phyloP scores from a whole-genome alignment of 1,284 basidiomycete genomes.

The Irpex sp. region DNA sequence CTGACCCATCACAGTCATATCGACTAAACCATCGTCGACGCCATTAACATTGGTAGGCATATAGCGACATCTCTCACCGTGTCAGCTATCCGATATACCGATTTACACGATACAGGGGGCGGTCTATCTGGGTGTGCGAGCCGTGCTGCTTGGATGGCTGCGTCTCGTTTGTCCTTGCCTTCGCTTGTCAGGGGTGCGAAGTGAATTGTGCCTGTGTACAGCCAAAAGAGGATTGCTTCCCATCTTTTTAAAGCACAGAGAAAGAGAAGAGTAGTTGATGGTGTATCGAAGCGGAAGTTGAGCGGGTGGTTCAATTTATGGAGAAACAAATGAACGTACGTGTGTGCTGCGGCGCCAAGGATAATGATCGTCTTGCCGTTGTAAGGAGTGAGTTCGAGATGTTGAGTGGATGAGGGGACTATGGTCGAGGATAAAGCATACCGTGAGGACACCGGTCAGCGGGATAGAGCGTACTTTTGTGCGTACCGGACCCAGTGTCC shows the following conservation, averaged over 20 bases:
- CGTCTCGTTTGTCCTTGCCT: background rate
- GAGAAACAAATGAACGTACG: no score
- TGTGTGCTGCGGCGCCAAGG: constrained; percentile 12
- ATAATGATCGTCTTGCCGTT: constrained; percentile 11
- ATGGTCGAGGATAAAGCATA: background rate
- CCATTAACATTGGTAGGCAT: background rate
- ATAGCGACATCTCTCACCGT: background rate
- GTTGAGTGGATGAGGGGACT: background rate
- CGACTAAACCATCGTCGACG: background rate
- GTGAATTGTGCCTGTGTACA: constrained; percentile 8
- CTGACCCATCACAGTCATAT: no score
- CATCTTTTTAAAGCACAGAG: background rate
- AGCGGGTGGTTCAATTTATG: no score
- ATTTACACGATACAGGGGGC: constrained; percentile 9
- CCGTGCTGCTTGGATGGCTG: background rate
- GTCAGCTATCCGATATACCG: constrained; percentile 4
- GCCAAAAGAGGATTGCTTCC: constrained; percentile 13
- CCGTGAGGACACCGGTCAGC: background rate
- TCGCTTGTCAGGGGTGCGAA: constrained; percentile 11
- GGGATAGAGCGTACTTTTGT: no score
- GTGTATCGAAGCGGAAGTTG: no score
- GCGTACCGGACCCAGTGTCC: background rate
- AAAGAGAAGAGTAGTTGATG: no score
- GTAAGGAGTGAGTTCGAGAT: background rate
- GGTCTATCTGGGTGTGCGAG: constrained; percentile 4